Base-by-base conservation (phyloP, 306 rosid species). In the Morella rubra region DNA sequence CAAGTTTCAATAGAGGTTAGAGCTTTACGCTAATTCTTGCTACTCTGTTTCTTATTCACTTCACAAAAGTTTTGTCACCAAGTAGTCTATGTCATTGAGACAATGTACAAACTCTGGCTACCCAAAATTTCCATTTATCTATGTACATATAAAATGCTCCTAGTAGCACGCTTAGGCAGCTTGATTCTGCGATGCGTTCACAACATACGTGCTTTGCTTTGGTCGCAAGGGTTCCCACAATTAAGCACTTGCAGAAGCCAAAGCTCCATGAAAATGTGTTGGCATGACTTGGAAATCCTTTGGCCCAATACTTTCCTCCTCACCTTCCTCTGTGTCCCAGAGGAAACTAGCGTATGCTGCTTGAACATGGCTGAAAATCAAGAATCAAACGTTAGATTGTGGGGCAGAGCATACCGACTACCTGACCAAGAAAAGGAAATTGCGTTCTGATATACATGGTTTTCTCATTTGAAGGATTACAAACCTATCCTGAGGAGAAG, bases 291-390 rank as follows among this genome's bases (percentile, higher is more conserved):
- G 44, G 44, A 50, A 66, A 62, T 76, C 77, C 52, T 82, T 65
- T 8, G 19, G 45, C 24, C 22, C 52, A 13, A 42, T 40, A 16
- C 47, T 72, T 18, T 66, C 82, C 22, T 85, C 88, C 0, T 79
- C 87, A 0, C 80, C 85, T 8, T 86, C 96, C 83, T 92, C 97
- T 4, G 86, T 73, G 69, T 91, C 89, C 99, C 97, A 95, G 40
- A 95, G 96, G 78, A 95, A 95, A 60, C 84, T 76, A 32, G 99
- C 99, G 72, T 95, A 89, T 42, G 96, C 91, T 0, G 97, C 99
- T 4, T 92, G 96, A 67, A 92, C 96, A 74, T 89, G 84, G 80
- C 99, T 95, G 97, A 56, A 70, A 87, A 73, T 51, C 59, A 59
- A 64, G 61, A 69, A 70, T 19, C 65, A 8, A 44, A 52, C 52